Base-by-base conservation (phyloP, 805 yeast genomes). In the Candida gorgasii region DNA sequence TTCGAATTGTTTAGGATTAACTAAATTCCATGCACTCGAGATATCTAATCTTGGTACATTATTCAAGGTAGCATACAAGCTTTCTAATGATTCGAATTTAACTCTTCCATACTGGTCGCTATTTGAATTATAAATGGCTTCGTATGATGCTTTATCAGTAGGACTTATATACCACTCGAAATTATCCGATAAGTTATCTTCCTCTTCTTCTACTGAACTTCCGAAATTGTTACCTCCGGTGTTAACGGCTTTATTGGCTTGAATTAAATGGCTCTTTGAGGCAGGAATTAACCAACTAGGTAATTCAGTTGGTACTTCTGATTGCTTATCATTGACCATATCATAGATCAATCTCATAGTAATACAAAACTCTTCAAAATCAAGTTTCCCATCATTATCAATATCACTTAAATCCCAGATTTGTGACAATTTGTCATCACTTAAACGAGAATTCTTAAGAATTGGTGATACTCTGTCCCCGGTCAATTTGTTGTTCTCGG, bases 81-180 rank as follows among this genome's bases (percentile, higher is more conserved):
- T 84, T 8, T 76, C 67, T 44, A 93, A 70, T 1, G 90, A 73
- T 30, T 83, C 83, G 58, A 86, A 92, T 26, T 82, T 73, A 32
- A 89, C 81, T 46, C 95, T 73, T 8, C 98, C 98, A 49, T 78
- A 83, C 24, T 75, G 67, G 65, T 92, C 97, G 39, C 86, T 68
- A 40, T 88, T 81, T 19, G 84, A 75, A 28, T 82, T 72, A 59
- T 89, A 86, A 24, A 93, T 79, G 23, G 84, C 72, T 57, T 87
- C 92, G 64, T 93, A 93, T 12, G 84, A 78, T 2, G 79, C 53
- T 57, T 82, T 80, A 56, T 93, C 98, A 8, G 82, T 76, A 16
- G 97, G 98, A 3, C 96, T 82, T 51, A 93, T 89, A 66, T 93
- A 93, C 99, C 99, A 93, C 60, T 90, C 96, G 58, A 93, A 88